Evolutionary conservation across 1,139 yeast genomes (phyloP), one percentile per base, ranked within the genome.

Genomic region (Zygosaccharomyces pseudobailii): DNA sequence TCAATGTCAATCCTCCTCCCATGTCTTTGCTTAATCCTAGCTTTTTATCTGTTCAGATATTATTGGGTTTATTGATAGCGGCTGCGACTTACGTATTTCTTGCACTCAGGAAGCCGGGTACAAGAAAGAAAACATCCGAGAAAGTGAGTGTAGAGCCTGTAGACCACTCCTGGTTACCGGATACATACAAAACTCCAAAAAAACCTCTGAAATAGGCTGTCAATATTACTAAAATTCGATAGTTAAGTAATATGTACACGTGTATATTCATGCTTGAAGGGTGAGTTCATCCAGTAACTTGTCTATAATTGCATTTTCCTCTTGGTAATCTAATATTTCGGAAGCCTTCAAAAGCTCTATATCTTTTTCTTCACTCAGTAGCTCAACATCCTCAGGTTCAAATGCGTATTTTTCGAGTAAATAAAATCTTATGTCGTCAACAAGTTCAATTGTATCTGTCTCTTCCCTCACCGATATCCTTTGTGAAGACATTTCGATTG

Each of bases 361-460:
- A 30, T 48, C 55, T 21, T 49, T 52, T 20, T 55, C 55, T 8
- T 47, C 46, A 27, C 50, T 48, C n/a, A 55, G 36, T 5, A 51
- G 44, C 35, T 54, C 58, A 7, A 61, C 33, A 43, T 62, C 66
- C 7, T 70, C 55, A 51, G 67, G 54, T 60, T 73, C 58, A 55
- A 73, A 48, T 48, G 69, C 47, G 52, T 65, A 52, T 41, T 66
- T 59, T 55, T 71, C 52, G 7, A 63, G 47, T 5, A 86, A 64
- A 55, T 81, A 84, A 63, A 75, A 86, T 51, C 90, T 71, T 8
- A 86, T 81, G 66, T 86, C 95, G 66, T 86, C 95, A 35, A 86
- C 71, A 54, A 86, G 68, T 58, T 86, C 95, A 61, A 86, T 83
- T 1, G 94, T 83, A 66, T 86, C 95, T 0, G 87, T 82, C 49